These are phyloP conservation scores for Seminavis robusta DNA, from an alignment of 108 stramenopile genomes.

Conservation along the genomic window DNA sequence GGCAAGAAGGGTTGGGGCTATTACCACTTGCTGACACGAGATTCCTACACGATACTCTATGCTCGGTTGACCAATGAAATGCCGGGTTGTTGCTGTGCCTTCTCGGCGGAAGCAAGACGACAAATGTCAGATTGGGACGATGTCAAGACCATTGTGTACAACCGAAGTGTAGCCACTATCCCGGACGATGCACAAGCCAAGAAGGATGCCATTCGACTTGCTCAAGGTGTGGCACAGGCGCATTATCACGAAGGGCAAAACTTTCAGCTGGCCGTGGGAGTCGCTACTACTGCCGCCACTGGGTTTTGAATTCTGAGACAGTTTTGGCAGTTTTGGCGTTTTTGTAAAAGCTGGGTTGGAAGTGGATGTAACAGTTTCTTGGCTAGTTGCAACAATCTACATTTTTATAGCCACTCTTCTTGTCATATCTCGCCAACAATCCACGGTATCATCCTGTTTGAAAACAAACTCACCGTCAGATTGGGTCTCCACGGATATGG, in stretches of 20 bases:
- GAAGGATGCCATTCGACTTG: constrained; percentile 1
- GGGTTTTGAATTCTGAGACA: too few species aligned
- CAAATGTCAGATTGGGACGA: constrained; percentile 7
- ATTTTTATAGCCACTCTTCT: too few species aligned
- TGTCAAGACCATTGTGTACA: constrained; percentile 8
- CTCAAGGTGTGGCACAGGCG: constrained; percentile 9
- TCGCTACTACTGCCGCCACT: background rate
- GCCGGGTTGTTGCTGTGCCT: constrained; percentile 5
- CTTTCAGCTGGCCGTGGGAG: background rate
- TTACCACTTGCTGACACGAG: constrained; percentile 11
- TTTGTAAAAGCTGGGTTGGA: too few species aligned
- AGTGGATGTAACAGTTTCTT: too few species aligned
- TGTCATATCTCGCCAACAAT: too few species aligned
- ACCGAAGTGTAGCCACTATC: constrained; percentile 1
- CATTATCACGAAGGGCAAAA: background rate
- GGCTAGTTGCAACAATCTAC: too few species aligned
- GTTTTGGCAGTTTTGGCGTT: too few species aligned
- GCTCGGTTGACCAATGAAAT: background rate
- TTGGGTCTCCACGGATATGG: too few species aligned
- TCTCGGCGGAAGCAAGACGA: background rate
- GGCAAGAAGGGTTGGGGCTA: constrained; percentile 3
- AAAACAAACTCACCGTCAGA: too few species aligned
- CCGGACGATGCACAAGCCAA: constrained; percentile 10
- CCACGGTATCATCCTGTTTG: too few species aligned
- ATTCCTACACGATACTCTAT: constrained; percentile 6